Evolutionary conservation across 2,329 filamentous ascomycete genomes (phyloP), one percentile per base, ranked within the genome.

Genomic region (Fonsecaea monophora): DNA sequence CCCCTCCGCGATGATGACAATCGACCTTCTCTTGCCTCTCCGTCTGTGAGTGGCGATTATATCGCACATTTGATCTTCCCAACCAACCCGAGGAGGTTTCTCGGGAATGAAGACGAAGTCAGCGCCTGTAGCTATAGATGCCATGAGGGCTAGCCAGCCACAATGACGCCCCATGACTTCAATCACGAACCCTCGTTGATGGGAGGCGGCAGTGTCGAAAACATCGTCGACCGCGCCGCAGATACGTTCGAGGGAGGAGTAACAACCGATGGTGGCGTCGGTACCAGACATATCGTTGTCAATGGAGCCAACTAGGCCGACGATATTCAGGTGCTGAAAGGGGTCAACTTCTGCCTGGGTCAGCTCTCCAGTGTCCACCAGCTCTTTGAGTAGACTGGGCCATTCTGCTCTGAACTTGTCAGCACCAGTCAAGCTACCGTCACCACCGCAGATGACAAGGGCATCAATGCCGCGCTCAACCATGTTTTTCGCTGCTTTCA

Each of bases 151-250:
- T 69, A 99, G 84, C 95, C 95, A 99, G 69, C 95, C 95, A 78
- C 95, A 99, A 81, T 99, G 94, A 67, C 95, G 87, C 58, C 95
- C 95, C 95, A 99, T 99, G 75, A 99, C 95, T 79, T 97, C 95
- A 69, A 99, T 91, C 65, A 99, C 94, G 79, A 99, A 99, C 45
- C 95, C 95, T 74, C 95, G 87, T 71, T 96, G 96, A 80, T 99
- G 95, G 34, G 94, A 97, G 60, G 94, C 94, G 0, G 95, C 98
- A 21, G 94, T 94, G 80, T 99, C 94, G 73, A 99, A 83, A 34
- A 83, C 96, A 76, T 93, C 94, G 82, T 99, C 95, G 66, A 99
- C 92, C 76, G 94, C 92, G 77, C 97, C 91, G 81, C 94, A 98
- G 73, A 99, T 97, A 67, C 94, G 89, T 56, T 91, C 89, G 64